Conservation (phyloP, 2,329 filamentous ascomycete species). For the Xylariomycetidae sp. region DNA sequence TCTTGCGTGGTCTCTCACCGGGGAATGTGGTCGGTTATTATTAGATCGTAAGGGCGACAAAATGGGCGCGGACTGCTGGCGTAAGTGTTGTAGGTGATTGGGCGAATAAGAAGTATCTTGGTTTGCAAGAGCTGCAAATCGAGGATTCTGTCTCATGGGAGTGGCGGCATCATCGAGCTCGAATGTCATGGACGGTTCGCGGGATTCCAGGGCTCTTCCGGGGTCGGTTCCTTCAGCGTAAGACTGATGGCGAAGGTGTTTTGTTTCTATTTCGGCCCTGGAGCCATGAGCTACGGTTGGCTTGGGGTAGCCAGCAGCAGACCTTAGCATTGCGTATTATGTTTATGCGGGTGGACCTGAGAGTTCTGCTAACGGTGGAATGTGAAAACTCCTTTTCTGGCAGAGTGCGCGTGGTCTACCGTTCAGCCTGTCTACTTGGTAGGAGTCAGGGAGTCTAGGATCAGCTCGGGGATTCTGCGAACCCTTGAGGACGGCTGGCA, state of each 20-base stretch:
- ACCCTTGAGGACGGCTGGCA: no score
- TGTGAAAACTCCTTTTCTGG: no score
- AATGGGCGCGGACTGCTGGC: constrained; percentile 21
- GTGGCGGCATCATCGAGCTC: constrained; percentile 15
- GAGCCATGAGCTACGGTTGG: constrained; percentile 3
- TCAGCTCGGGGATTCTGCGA: no score
- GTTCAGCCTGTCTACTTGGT: no score
- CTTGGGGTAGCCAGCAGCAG: no score
- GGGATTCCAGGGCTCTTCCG: constrained; percentile 9
- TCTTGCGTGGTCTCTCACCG: constrained; percentile 12
- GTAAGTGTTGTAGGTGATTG: constrained; percentile 18
- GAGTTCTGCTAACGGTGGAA: no score
- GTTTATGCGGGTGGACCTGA: no score
- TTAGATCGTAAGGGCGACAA: constrained; percentile 10
- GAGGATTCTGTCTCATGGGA: constrained; percentile 10
- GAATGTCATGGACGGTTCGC: constrained; percentile 17
- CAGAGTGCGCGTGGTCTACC: no score
- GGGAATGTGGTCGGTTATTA: constrained; percentile 8
- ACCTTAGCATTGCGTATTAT: no score
- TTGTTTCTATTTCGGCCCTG: background rate
- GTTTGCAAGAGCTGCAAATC: constrained; percentile 6
- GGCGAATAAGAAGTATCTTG: constrained; percentile 7
- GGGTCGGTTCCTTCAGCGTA: constrained; percentile 8
- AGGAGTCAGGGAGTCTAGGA: no score
- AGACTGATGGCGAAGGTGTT: constrained; percentile 2